Evolutionary conservation across 2,329 filamentous ascomycete genomes (phyloP).

Genomic region (Pochonia chlamydosporia): DNA sequence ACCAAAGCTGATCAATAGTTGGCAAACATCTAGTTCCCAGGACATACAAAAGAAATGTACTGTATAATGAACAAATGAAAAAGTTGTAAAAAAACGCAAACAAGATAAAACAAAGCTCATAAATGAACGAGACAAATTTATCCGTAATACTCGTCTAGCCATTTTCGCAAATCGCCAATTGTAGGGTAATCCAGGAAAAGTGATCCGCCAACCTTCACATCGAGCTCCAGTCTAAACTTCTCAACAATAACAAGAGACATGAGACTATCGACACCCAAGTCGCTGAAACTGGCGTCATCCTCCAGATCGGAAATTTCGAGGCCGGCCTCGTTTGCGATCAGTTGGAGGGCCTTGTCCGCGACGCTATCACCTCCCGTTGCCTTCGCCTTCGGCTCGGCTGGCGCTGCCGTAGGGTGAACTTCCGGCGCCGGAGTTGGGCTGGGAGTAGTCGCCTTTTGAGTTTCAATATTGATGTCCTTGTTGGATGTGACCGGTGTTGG

Average conservation of each 20-base stretch:
- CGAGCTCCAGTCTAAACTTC: conserved; percentile 50
- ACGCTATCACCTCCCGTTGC: conserved; percentile 16
- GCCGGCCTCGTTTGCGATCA: conserved; percentile 51
- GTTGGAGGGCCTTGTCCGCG: conserved; percentile 38
- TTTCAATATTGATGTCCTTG: too few relatives aligned
- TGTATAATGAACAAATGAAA: too few relatives aligned
- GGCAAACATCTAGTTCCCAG: too few relatives aligned
- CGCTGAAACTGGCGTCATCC: conserved; percentile 49
- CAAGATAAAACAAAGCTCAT: too few relatives aligned
- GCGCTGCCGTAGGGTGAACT: conserved; percentile 11
- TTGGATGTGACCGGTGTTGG: too few relatives aligned
- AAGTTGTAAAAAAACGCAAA: too few relatives aligned
- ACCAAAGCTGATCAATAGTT: too few relatives aligned
- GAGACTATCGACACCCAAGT: conserved; percentile 54
- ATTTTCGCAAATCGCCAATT: conserved; percentile 45
- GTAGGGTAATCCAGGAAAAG: conserved; percentile 49
- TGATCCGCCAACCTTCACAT: conserved; percentile 44
- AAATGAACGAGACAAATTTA: too few relatives aligned
- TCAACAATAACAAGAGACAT: conserved; percentile 53
- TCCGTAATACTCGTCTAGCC: conserved; percentile 28
- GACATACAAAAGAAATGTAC: too few relatives aligned
- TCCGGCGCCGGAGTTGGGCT: too few relatives aligned
- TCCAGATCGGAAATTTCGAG: conserved; percentile 46
- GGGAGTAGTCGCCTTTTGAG: too few relatives aligned
- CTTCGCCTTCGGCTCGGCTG: conserved; percentile 22